A percentile compares a stretch with the other conserved stretches of the same genome.
Conservation (phyloP, 2,329 filamentous ascomycete genomes). For the Aspergillus oerlinghausenensis region DNA sequence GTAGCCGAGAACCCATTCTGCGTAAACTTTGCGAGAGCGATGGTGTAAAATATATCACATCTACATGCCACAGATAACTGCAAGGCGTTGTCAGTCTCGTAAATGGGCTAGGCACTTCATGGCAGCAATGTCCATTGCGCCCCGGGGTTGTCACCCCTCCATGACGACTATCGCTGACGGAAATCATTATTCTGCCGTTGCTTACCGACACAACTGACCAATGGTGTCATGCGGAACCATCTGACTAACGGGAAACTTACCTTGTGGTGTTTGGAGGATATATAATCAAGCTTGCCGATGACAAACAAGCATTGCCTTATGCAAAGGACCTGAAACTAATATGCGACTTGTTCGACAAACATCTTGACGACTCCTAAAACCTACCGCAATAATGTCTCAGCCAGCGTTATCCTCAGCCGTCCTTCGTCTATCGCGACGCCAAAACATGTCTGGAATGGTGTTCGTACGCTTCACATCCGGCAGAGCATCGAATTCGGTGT, state of each 20-base stretch:
- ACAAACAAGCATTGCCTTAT: background rate
- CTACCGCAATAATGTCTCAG: conserved; percentile 25
- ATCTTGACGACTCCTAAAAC: background rate
- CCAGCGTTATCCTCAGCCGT: conserved; percentile 21
- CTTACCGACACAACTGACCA: conserved; percentile 23
- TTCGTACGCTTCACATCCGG: conserved; percentile 21
- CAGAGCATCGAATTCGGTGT: conserved; percentile 9
- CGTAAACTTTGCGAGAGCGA: background rate
- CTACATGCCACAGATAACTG: background rate
- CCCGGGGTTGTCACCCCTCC: conserved; percentile 1
- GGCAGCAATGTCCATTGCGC: background rate
- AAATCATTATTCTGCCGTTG: conserved; percentile 27
- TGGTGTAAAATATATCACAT: background rate
- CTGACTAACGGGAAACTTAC: conserved; percentile 25
- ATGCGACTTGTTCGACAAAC: background rate
- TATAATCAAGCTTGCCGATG: conserved; percentile 15
- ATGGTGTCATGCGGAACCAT: conserved; percentile 22
- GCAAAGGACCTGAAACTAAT: background rate
- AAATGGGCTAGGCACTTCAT: background rate
- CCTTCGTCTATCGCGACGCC: conserved; percentile 21
- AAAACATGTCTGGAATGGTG: conserved; percentile 2
- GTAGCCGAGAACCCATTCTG: conserved; percentile 27
- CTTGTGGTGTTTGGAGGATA: conserved; percentile 18
- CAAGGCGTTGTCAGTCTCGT: background rate
- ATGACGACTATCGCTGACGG: conserved; percentile 6